These are phyloP conservation scores for Apiospora koreana DNA, from an alignment of 2,329 filamentous ascomycete species.

Conservation along the genomic window DNA sequence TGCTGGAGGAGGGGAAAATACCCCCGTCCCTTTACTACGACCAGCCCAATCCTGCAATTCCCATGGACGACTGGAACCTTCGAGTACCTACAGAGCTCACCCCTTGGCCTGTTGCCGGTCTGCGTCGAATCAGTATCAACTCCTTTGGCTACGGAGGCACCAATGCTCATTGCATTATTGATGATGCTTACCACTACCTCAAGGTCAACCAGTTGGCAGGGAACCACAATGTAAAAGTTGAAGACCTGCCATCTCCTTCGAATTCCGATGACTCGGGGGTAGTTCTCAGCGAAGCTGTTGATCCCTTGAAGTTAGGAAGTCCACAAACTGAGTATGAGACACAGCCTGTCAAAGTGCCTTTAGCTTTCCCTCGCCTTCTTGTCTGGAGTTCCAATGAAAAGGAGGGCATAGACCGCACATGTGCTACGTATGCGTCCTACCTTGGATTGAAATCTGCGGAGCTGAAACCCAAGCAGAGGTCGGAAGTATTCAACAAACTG, in stretches of 20 bases:
- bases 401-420: not conserved
- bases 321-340: too few species aligned
- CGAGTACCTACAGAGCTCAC: conserved; percentile 44
- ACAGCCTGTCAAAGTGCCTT: not conserved
- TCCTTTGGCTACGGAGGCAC: conserved; percentile 61
- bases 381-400: not conserved
- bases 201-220: conserved; percentile 17
- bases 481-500: not conserved
- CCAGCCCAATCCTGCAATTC: conserved; percentile 34
- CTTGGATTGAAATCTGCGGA: not conserved
- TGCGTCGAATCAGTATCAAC: conserved; percentile 55
- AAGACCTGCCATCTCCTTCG: not conserved
- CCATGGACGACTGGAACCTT: conserved; percentile 47
- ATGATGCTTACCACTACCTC: conserved; percentile 46
- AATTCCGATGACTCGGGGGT: not conserved
- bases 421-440: not conserved
- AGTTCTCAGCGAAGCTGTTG: not conserved
- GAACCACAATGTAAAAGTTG: not conserved
- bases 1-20: conserved; percentile 19
- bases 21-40: conserved; percentile 18
- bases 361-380: not conserved
- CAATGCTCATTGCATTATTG: conserved; percentile 54
- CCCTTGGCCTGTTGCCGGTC: conserved; percentile 44
- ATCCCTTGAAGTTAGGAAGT: not conserved
- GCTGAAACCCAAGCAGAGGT: not conserved